Evolutionary conservation across 208 protist species (phyloP).

Genomic region (Leishmania arabica): DNA sequence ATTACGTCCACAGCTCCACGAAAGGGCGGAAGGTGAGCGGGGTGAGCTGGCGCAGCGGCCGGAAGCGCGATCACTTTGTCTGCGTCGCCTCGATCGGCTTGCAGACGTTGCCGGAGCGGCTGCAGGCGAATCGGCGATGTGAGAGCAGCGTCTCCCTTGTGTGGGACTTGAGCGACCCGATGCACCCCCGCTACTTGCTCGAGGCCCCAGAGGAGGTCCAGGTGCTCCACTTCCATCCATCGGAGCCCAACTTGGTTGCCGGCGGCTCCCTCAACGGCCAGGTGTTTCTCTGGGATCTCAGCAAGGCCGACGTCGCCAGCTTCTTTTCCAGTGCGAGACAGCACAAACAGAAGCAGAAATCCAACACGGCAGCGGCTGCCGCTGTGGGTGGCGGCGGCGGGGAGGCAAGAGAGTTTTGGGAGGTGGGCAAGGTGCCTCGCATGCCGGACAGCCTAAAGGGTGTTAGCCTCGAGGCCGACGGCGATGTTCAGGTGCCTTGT

Average conservation of each 20-base stretch:
- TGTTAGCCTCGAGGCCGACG: constrained; percentile 70
- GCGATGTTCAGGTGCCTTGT: constrained; percentile 81
- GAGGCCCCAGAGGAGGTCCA: constrained; percentile 90
- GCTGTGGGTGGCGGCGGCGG: neutral
- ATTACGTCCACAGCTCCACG: constrained; percentile 79
- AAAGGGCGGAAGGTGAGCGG: constrained; percentile 80
- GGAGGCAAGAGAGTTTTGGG: constrained; percentile 34
- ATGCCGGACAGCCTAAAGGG: constrained; percentile 77
- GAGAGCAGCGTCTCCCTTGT: constrained; percentile 81
- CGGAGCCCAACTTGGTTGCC: constrained; percentile 74
- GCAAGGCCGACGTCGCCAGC: constrained; percentile 38
- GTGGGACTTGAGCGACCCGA: constrained; percentile 91
- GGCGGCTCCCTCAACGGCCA: constrained; percentile 92
- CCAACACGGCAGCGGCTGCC: neutral
- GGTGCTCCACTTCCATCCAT: constrained; percentile 86
- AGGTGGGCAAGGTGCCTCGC: constrained; percentile 67
- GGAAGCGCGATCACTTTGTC: constrained; percentile 68
- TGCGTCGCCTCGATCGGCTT: constrained; percentile 77
- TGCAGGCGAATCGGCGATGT: constrained; percentile 72
- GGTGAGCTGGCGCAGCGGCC: constrained; percentile 81
- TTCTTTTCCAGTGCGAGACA: constrained; percentile 19
- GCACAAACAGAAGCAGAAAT: constrained; percentile 16
- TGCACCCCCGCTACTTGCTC: constrained; percentile 89
- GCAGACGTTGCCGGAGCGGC: constrained; percentile 66
- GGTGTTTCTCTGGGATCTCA: constrained; percentile 91